These are phyloP conservation scores for Fusarium nurragi DNA, from an alignment of 2,329 filamentous ascomycete species.

Conservation along the genomic window DNA sequence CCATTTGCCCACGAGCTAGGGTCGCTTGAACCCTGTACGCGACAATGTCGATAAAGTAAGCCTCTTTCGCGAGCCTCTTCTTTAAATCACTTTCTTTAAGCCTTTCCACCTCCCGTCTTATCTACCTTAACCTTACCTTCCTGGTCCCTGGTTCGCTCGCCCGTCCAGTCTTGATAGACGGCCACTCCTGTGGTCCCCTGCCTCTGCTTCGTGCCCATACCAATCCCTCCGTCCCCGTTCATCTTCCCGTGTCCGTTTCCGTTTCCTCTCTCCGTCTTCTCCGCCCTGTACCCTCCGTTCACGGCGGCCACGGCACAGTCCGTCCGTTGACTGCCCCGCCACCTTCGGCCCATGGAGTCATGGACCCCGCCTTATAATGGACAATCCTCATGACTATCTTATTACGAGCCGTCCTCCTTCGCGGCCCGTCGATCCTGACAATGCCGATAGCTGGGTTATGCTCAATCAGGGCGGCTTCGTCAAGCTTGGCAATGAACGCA, in stretches of 20 bases:
- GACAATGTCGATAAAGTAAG: constrained; percentile 67
- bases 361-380: constrained; percentile 50
- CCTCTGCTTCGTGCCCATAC: constrained; percentile 18
- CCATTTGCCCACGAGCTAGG: constrained; percentile 48
- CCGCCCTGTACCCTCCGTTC: constrained; percentile 33
- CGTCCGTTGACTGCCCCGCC: constrained; percentile 44
- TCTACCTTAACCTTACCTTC: constrained; percentile 21
- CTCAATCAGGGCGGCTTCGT: constrained; percentile 82
- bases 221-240: constrained; percentile 16
- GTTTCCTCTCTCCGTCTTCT: constrained; percentile 22
- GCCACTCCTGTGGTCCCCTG: constrained; percentile 14
- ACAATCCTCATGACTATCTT: constrained; percentile 55
- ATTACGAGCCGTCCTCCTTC: constrained; percentile 50
- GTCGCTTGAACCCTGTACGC: constrained; percentile 50
- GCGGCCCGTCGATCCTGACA: constrained; percentile 60
- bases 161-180: constrained; percentile 17
- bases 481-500: constrained; percentile 83
- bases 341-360: constrained; percentile 48
- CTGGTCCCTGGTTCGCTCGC: constrained; percentile 27
- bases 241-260: too few relatives aligned
- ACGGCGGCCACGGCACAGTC: constrained; percentile 38
- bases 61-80: constrained; percentile 47
- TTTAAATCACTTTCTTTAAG: constrained; percentile 34
- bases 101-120: constrained; percentile 34
- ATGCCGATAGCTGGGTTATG: constrained; percentile 85